Evolutionary conservation across 2,329 filamentous ascomycete species (phyloP).

Genomic region (Aspergillus felis): DNA sequence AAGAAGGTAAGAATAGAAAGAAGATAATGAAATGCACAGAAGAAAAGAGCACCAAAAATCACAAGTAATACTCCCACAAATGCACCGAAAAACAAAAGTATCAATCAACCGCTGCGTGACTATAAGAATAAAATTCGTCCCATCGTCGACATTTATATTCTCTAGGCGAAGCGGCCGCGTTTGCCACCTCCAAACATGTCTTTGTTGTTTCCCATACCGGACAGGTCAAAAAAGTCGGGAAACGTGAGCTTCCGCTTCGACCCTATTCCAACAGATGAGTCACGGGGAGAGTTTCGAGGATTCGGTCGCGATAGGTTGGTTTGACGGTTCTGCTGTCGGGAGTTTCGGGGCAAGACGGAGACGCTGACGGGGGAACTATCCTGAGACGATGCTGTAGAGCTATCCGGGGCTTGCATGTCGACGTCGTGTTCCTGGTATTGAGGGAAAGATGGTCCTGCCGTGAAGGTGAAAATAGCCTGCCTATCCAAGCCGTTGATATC

Average conservation of each 20-base stretch:
- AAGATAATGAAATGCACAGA: conserved; percentile 4
- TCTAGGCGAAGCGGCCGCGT: conserved; percentile 44
- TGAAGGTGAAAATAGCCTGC: conserved; percentile 42
- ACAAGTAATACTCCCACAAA: conserved; percentile 31
- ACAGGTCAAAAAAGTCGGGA: conserved; percentile 49
- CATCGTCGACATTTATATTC: conserved; percentile 26
- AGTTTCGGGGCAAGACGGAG: conserved; percentile 41
- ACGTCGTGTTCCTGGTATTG: conserved; percentile 36
- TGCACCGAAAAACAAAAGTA: conserved; percentile 27
- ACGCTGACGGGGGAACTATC: conserved; percentile 38
- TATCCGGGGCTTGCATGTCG: conserved; percentile 42
- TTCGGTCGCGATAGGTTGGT: conserved; percentile 36
- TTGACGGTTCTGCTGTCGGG: conserved; percentile 38
- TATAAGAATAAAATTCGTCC: conserved; percentile 33
- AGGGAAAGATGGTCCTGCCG: conserved; percentile 39
- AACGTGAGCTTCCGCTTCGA: conserved; percentile 47
- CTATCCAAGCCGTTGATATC: conserved; percentile 24
- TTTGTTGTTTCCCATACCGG: conserved; percentile 40
- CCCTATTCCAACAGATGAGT: conserved; percentile 38
- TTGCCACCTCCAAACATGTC: conserved; percentile 46
- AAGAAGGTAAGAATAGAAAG: conserved; percentile 14
- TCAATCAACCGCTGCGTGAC: conserved; percentile 28
- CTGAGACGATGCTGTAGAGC: conserved; percentile 24
- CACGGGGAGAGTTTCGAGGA: conserved; percentile 35
- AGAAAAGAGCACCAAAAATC: conserved; percentile 11